Evolutionary conservation across 106 monocot species (phyloP), one percentile per base, ranked within the genome.

Genomic region (Dendrobium chrysotoxum): DNA sequence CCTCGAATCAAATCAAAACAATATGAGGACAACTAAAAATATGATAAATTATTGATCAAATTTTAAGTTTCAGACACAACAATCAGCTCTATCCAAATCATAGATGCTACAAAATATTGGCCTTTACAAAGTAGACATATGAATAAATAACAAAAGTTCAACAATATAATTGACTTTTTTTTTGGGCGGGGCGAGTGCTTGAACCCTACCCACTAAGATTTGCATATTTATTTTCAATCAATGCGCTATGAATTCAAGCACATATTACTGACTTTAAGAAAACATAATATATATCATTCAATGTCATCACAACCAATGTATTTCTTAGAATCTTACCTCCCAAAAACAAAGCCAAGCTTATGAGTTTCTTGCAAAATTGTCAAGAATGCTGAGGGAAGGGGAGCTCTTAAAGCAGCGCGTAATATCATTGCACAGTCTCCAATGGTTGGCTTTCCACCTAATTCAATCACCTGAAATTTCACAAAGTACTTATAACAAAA

Each of bases 361-460:
- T 98, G 97, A 72, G 92, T 88, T 71, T 86, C 83, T 77, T 87
- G 88, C 84, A 98, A 88, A 73, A 98, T 98, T 86, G 80, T 88
- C 75, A 94, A 85, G 80, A 94, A 92, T 71, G 94, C 84, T 25
- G 94, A 91, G 6, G 97, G 92, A 38, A 94, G 79, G 45, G 97
- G 97, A 65, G 92, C 94, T 89, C 88, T 92, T 83, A 98, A 88
- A 76, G 97, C 94, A 87, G 94, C 85, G 68, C 92, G 97, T 58
- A 95, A 41, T 82, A 98, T 83, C 87, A 95, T 92, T 42, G 97
- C 94, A 88, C 94, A 98, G 21, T 98, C 94, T 21, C 92, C 97
- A 84, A 98, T 98, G 5, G 97, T 98, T 73, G 97, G 94, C 25
- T 80, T 94, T 61, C 97, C 94, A 79, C 92, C 92, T 50, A 98